These are phyloP conservation scores for Limtongia smithiae DNA, from an alignment of 805 yeast genomes.

Conservation along the genomic window DNA sequence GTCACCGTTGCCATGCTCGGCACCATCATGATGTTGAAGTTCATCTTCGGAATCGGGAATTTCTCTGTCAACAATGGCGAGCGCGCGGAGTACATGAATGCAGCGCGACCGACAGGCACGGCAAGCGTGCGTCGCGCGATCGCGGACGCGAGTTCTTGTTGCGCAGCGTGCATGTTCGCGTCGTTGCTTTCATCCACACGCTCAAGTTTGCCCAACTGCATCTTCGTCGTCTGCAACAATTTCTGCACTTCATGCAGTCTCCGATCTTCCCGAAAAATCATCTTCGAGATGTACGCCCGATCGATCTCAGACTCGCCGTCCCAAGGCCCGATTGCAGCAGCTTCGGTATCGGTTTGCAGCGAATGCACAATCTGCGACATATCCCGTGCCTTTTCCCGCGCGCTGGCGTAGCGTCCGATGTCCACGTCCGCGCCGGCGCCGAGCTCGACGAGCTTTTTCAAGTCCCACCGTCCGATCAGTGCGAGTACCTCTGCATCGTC, in stretches of 20 bases:
- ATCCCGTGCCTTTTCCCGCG: slow-evolving; percentile 39
- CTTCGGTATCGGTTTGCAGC: slow-evolving; percentile 36
- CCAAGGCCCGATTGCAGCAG: slow-evolving; percentile 51
- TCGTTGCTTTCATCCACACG: slow-evolving; percentile 42
- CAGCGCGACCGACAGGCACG: slow-evolving; percentile 74
- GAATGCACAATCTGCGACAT: slow-evolving; percentile 41
- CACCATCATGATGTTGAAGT: slow-evolving; percentile 59
- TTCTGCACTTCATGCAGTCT: slow-evolving; percentile 74
- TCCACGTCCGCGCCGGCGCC: slow-evolving; percentile 2
- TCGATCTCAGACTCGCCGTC: slow-evolving; percentile 71
- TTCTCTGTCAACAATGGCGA: slow-evolving; percentile 81
- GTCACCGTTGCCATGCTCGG: slow-evolving; percentile 67
- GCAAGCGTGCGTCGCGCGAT: slow-evolving; percentile 71
- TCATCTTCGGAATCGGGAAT: slow-evolving; percentile 72
- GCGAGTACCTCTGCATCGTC: slow-evolving; percentile 44
- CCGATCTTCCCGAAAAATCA: slow-evolving; percentile 73
- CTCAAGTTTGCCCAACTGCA: slow-evolving; percentile 48
- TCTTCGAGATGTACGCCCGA: slow-evolving; percentile 59
- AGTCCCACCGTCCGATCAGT: slow-evolving; percentile 66
- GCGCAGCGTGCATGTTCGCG: slow-evolving; percentile 40
- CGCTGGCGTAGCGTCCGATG: not conserved
- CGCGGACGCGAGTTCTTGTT: slow-evolving; percentile 51
- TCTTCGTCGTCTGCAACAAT: slow-evolving; percentile 64
- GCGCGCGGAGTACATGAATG: slow-evolving; percentile 62
- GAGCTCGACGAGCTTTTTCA: slow-evolving; percentile 37